Evolutionary conservation across 495 filamentous ascomycete genomes (phyloP).

Genomic region (Pseudoneurospora amorphoporcata): DNA sequence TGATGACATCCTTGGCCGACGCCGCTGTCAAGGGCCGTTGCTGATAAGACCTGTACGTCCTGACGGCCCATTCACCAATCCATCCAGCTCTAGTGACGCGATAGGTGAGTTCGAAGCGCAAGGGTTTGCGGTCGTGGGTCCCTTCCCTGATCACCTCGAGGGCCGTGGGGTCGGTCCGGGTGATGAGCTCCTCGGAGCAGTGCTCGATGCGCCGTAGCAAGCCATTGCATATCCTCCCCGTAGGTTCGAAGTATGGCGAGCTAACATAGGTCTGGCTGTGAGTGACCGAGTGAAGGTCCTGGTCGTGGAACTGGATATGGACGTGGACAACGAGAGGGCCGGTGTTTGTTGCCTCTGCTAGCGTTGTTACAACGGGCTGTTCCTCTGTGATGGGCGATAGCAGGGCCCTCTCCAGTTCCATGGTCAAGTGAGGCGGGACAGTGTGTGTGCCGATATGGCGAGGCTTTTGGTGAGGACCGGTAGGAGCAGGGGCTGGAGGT

Average conservation of each 20-base stretch:
- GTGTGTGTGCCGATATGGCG: background rate
- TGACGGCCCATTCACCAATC: slow-evolving; percentile 32
- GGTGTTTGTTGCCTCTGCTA: background rate
- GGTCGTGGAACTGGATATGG: slow-evolving; percentile 34
- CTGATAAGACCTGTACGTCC: slow-evolving; percentile 35
- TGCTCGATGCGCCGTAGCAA: slow-evolving; percentile 37
- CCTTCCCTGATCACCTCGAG: slow-evolving; percentile 27
- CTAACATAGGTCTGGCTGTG: slow-evolving; percentile 32
- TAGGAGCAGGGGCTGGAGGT: slow-evolving; percentile 6
- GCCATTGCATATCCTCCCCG: slow-evolving; percentile 29
- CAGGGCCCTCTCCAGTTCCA: slow-evolving; percentile 15
- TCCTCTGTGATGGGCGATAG: slow-evolving; percentile 19
- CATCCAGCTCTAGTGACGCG: slow-evolving; percentile 26
- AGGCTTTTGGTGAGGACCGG: background rate
- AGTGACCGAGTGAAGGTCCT: slow-evolving; percentile 22
- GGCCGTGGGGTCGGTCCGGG: slow-evolving; percentile 36
- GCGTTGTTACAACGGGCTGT: background rate
- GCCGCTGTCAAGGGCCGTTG: slow-evolving; percentile 31
- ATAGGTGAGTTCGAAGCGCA: slow-evolving; percentile 35
- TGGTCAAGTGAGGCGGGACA: slow-evolving; percentile 1
- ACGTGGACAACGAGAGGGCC: slow-evolving; percentile 25
- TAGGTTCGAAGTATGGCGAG: slow-evolving; percentile 29
- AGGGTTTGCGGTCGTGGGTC: slow-evolving; percentile 25
- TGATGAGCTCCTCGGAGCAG: slow-evolving; percentile 37
- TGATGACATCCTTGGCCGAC: slow-evolving; percentile 30